Evolutionary conservation across 345 rosid species (phyloP).

Genomic region (Punica granatum): DNA sequence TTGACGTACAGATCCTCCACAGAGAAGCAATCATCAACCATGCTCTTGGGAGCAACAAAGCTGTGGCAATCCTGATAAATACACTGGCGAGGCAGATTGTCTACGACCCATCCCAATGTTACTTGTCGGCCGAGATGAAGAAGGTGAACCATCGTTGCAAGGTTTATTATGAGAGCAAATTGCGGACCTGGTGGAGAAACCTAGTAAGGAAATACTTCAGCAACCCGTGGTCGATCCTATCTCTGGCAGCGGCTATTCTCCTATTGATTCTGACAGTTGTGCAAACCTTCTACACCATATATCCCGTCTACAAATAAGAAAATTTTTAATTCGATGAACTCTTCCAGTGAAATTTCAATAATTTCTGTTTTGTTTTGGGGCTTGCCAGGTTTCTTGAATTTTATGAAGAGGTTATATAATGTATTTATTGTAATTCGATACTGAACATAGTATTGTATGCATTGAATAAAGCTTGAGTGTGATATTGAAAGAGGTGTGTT

Average conservation of each 20-base stretch:
- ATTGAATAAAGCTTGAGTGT: too few relatives aligned
- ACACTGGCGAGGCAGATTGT: conserved; percentile 10
- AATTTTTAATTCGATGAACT: neutral
- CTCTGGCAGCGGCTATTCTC: conserved; percentile 14
- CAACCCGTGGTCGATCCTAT: conserved; percentile 13
- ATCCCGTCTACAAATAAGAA: conserved; percentile 4
- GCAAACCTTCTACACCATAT: conserved; percentile 4
- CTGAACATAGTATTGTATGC: too few relatives aligned
- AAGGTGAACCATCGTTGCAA: conserved; percentile 6
- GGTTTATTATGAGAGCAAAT: neutral
- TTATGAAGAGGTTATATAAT: neutral
- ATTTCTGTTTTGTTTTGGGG: neutral
- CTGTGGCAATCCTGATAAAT: conserved; percentile 8
- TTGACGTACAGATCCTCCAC: conserved; percentile 14
- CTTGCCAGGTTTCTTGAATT: neutral
- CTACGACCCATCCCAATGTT: conserved; percentile 1
- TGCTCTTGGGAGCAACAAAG: conserved; percentile 10
- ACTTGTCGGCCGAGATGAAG: conserved; percentile 3
- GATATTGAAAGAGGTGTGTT: too few relatives aligned
- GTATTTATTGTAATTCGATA: neutral
- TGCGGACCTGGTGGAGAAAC: conserved; percentile 10
- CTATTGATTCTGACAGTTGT: conserved; percentile 9
- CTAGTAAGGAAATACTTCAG: conserved; percentile 6
- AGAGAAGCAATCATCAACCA: conserved; percentile 12
- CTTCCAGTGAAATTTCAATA: too few relatives aligned